A percentile compares a stretch with the other conserved stretches of the same genome.
phyloP scores from a whole-genome alignment of 352 stramenopile genomes.

The Pythium insidiosum region DNA sequence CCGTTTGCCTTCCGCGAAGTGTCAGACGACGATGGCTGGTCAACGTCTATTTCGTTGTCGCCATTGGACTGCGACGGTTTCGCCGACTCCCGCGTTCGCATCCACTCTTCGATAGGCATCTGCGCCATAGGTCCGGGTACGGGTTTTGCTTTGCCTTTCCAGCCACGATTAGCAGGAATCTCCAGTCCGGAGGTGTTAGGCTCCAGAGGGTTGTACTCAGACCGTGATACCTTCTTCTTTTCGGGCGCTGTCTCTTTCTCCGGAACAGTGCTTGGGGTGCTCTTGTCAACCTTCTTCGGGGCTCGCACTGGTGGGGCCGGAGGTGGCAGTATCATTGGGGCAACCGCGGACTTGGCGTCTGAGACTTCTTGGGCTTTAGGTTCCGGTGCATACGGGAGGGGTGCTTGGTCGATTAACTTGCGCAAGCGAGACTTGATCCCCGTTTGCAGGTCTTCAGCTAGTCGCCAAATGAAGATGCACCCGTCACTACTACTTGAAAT shows the following conservation, averaged over 20 bases:
- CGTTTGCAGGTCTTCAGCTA: conserved; percentile 65
- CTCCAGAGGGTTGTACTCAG: too few species aligned
- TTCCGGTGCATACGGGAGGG: too few species aligned
- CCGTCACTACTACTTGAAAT: conserved; percentile 80
- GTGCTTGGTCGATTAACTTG: conserved; percentile 25
- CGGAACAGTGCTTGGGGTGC: too few species aligned
- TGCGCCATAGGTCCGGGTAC: conserved; percentile 41
- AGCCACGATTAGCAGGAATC: conserved; percentile 13
- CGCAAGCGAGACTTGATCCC: conserved; percentile 54
- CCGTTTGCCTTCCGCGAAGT: not conserved
- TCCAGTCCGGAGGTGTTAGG: too few species aligned
- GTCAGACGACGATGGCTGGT: too few species aligned
- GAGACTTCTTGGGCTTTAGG: too few species aligned
- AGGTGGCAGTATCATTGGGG: conserved; percentile 12
- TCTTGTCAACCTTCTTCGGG: conserved; percentile 4
- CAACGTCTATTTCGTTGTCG: too few species aligned
- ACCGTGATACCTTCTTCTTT: too few species aligned
- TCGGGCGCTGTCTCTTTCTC: too few species aligned
- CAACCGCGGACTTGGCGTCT: not conserved
- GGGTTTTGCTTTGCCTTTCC: conserved; percentile 38
- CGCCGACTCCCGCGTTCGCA: conserved; percentile 47
- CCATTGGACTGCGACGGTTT: too few species aligned
- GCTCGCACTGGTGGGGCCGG: conserved; percentile 15
- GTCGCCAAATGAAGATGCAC: conserved; percentile 85
- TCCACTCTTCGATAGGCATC: conserved; percentile 66